Evolutionary conservation across 495 filamentous ascomycete species (phyloP), one percentile per base, ranked within the genome.

Genomic region (Aspergillus mulundensis): DNA sequence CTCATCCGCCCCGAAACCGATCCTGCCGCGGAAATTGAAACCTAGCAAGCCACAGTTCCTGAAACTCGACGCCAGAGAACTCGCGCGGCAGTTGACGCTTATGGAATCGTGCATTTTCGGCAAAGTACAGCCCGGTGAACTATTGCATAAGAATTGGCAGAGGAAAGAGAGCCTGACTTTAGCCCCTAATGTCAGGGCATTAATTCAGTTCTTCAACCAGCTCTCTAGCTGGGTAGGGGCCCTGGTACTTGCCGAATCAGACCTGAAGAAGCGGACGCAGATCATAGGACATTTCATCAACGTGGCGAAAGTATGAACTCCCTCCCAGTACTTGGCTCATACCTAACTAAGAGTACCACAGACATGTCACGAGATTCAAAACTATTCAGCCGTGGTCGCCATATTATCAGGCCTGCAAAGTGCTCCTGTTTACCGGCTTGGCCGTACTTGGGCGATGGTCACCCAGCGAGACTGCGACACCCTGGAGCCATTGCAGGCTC

Each of bases 201-300:
- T 96, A 56, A 97, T 97, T 68, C 77, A 93, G 48, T 91, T 95
- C 66, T 95, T 91, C 0, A 97, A 97, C 64, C 91, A 95, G 67
- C 82, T 96, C 65, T 94, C 92, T 18, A 96, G 95, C 66, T 96
- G 91, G 92, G 91, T 96, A 41, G 91, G 89, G 12, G 89, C 94
- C 67, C 91, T 95, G 84, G 94, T 97, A 58, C 72, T 97, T 53
- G 88, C 84, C 5, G 90, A 97, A 67, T 77, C 80, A 21, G 93
- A 96, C 60, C 84, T 94, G 50, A 91, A 90, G 74, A 92, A 91
- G 69, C 80, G 92, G 52, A 90, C 95, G n/a, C 82, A 90, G 38
- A 87, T 96, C 32, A 94, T 96, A 69, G 95, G 95, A 65, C 90
- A 96, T 70, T 93, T 96, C 68, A 86, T 97, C 24, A 81, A 82